Conservation (phyloP, 768 basidiomycete genomes). For the Leccinellum albellum region DNA sequence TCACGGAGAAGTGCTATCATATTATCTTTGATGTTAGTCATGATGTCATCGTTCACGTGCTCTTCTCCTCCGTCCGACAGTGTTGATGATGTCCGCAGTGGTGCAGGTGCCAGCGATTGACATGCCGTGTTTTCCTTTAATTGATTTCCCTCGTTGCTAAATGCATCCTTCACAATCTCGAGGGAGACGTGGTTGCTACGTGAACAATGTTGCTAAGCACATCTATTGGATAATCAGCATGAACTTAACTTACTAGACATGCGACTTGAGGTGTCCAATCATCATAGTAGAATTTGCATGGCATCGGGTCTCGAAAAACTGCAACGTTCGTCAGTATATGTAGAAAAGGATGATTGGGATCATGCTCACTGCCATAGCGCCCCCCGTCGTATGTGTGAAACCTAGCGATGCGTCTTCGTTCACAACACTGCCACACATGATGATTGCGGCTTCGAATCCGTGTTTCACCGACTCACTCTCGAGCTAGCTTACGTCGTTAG, state of each 20-base stretch:
- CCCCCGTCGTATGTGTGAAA: neutral
- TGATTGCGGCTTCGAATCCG: neutral
- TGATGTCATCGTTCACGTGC: neutral
- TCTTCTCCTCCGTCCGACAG: neutral
- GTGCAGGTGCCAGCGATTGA: neutral
- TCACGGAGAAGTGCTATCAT: neutral
- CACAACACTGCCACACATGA: slow-evolving; percentile 3
- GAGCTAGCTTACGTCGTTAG: neutral
- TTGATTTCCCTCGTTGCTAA: neutral
- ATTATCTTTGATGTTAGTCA: slow-evolving; percentile 1
- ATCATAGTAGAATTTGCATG: neutral
- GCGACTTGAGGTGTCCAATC: slow-evolving; percentile 5
- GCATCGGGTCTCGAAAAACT: slow-evolving; percentile 6
- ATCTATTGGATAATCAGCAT: neutral
- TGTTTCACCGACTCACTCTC: neutral
- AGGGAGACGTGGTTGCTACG: slow-evolving; percentile 3
- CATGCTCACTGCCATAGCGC: neutral
- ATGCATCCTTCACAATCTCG: neutral
- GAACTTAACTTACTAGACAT: slow-evolving; percentile 4
- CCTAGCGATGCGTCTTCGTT: slow-evolving; percentile 3
- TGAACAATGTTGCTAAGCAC: neutral
- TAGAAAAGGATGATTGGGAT: neutral
- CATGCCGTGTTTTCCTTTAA: neutral
- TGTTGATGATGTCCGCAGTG: neutral
- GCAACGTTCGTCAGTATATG: neutral